phyloP scores from a whole-genome alignment of 208 protist genomes.

The Blechomonas ayalai region DNA sequence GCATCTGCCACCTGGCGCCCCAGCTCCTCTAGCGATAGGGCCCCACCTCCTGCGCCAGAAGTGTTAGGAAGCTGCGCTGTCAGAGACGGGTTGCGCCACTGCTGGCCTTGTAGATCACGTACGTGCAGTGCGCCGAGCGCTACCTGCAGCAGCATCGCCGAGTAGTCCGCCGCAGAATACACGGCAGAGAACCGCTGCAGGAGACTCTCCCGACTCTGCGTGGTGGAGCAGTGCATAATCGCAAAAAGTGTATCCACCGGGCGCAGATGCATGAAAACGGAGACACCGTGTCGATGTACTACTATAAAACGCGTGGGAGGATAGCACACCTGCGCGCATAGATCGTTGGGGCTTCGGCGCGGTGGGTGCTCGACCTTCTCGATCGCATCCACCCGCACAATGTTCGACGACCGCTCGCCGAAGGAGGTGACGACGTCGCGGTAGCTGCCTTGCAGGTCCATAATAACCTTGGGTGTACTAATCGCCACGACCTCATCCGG shows the following conservation, averaged over 20 bases:
- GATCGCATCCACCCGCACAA: conserved; percentile 76
- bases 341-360: conserved; percentile 40
- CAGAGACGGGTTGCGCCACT: not conserved
- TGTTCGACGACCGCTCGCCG: conserved; percentile 31
- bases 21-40: conserved; percentile 42
- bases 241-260: conserved; percentile 82
- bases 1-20: conserved; percentile 29
- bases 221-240: conserved; percentile 46
- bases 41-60: conserved; percentile 8
- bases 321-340: conserved; percentile 60
- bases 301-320: conserved; percentile 55
- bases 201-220: conserved; percentile 42
- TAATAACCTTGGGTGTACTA: conserved; percentile 46
- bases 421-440: conserved; percentile 65
- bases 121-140: conserved; percentile 33
- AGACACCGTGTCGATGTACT: conserved; percentile 70
- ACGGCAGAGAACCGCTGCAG: conserved; percentile 67
- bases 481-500: conserved; percentile 45
- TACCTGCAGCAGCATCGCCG: conserved; percentile 86
- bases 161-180: conserved; percentile 67
- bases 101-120: not conserved
- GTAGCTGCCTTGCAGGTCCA: conserved; percentile 55
- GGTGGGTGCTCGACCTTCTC: conserved; percentile 25
- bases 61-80: not conserved
- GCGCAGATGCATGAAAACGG: conserved; percentile 64